Evolutionary conservation across 345 rosid genomes (phyloP).

Genomic region (Turritis glabra): DNA sequence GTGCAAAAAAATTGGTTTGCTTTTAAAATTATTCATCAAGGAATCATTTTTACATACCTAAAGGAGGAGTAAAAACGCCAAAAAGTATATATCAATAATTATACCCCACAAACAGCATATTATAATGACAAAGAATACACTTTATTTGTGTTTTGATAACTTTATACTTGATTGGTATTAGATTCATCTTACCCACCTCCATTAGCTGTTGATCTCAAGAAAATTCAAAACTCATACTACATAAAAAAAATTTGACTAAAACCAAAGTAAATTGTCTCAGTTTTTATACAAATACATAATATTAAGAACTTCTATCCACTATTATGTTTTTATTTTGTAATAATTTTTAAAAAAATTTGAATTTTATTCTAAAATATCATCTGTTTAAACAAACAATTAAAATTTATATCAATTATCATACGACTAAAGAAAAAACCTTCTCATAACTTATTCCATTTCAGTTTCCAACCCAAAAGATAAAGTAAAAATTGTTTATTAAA

Average conservation of each 20-base stretch:
- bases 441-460: neutral
- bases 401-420: neutral
- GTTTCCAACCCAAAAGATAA: neutral
- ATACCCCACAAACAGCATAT: constrained; percentile 44
- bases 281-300: neutral
- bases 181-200: constrained; percentile 46
- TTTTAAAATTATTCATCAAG: constrained; percentile 27
- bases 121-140: constrained; percentile 37
- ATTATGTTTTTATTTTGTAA: neutral
- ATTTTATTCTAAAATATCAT: neutral
- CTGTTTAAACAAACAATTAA: neutral
- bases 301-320: neutral
- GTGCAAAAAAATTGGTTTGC: constrained; percentile 30
- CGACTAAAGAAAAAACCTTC: neutral
- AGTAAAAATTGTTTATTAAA: neutral
- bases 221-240: constrained; percentile 7
- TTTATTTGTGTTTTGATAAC: constrained; percentile 30
- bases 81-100: constrained; percentile 27
- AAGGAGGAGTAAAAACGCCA: constrained; percentile 20
- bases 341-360: neutral
- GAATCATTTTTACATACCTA: constrained; percentile 38
- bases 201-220: constrained; percentile 30
- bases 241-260: neutral
- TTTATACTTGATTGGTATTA: constrained; percentile 44
- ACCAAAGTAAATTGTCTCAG: neutral